Base-by-base conservation (phyloP, 257 asterid genomes). In the Solanum pinnatisectum region DNA sequence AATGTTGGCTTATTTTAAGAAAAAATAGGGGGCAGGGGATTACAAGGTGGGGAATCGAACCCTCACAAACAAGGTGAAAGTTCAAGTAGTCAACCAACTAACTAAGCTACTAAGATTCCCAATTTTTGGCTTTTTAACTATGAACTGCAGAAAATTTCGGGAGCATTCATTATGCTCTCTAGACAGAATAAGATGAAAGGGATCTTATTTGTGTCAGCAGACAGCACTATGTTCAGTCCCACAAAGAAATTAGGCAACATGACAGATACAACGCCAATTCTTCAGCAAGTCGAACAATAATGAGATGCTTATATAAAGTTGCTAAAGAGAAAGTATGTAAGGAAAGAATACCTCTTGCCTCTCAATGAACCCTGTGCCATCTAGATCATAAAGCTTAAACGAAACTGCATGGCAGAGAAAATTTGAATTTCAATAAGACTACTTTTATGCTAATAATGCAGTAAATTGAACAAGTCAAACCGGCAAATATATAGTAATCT, bases 341-440 rank as follows among this genome's bases (percentile, higher is more conserved):
- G 36, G 33, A 46, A 70, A 32, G 85, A 83, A 89, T 93, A 97
- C 99, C 99, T 97, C 99, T 88, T 95, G 95, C 7, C 99, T 94
- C 90, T 97, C 99, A 59, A 97, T 97, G 91, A 94, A 95, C 89
- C 99, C 99, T 49, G 98, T 96, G 90, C 95, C 95, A 84, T 96
- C 98, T 96, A 97, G 71, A 90, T 97, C 99, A 93, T 96, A 96
- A 33, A 97, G 95, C 98, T 91, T 97, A 91, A 96, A 97, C 49
- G 99, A 95, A 93, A 94, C 99, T 97, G 92, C 93, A 96, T 85
- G 18, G 67, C 63, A 87, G 68, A 87, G 42, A 67, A 89, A 90
- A 65, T n/a, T 52, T 79, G 18, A 37, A 52, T 72, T 73, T 23
- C 87, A 74, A 77, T 35, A 10, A 8, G 72, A 36, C 39, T 8